Conservation (phyloP, 495 filamentous ascomycete species). For the Penicillium argentinense region DNA sequence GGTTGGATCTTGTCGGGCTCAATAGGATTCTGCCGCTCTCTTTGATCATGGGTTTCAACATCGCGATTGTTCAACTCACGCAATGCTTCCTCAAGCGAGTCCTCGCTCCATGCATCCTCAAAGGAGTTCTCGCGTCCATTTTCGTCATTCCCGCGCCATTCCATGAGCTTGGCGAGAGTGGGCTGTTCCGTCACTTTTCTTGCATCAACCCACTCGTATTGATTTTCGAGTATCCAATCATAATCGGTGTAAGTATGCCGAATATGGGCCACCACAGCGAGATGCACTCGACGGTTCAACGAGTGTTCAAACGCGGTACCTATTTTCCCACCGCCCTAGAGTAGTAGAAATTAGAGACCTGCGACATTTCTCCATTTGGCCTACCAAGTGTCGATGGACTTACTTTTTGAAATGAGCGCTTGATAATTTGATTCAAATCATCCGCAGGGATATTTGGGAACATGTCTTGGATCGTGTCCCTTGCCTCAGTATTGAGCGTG, state of each 20-base stretch:
- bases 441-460: constrained; percentile 83
- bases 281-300: constrained; percentile 72
- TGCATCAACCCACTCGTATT: too few relatives aligned
- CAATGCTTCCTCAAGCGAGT: constrained; percentile 79
- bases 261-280: constrained; percentile 84
- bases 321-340: constrained; percentile 57
- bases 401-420: constrained; percentile 84
- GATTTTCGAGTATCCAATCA: too few relatives aligned
- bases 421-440: constrained; percentile 74
- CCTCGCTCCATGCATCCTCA: constrained; percentile 77
- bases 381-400: constrained; percentile 19
- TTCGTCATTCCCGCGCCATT: constrained; percentile 88
- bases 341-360: constrained; percentile 20
- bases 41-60: constrained; percentile 30
- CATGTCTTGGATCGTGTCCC: constrained; percentile 72
- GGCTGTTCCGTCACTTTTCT: constrained; percentile 67
- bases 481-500: constrained; percentile 70
- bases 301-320: constrained; percentile 66
- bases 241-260: constrained; percentile 86
- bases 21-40: too few relatives aligned
- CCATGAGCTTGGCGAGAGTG: constrained; percentile 69
- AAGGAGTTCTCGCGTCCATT: constrained; percentile 70
- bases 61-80: constrained; percentile 78
- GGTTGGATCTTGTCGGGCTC: too few relatives aligned
- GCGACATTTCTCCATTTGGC: constrained; percentile 2